Evolutionary conservation across 176 grass and related monocot genomes (phyloP), one percentile per base, ranked within the genome.

Genomic region (Poa annua): DNA sequence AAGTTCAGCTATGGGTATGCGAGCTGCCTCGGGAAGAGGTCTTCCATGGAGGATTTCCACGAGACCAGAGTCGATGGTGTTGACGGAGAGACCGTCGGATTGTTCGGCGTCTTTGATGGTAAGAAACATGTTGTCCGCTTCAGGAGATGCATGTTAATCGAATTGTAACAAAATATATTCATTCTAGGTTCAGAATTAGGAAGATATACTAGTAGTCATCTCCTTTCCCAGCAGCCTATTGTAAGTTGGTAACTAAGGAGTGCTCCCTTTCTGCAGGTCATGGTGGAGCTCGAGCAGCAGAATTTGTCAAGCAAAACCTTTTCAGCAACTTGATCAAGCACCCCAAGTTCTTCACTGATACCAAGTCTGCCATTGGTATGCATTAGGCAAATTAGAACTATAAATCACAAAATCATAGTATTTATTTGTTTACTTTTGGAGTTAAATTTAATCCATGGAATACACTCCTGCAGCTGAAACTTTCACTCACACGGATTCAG

Each of bases 81-180:
- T 16, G 87, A 94, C 22, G 94, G 94, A 17, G 88, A 94, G 74
- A 92, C 89, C 9, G 90, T 97, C 4, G 94, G 94, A 16, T 34
- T 94, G 53, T 97, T 97, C 21, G 94, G 92, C 3, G 94, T 97
- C 12, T 97, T 92, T 65, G 94, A 97, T 56, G 94, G 94, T 97
- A 92, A 62, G 36, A 24, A 92, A 62, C 29, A 24, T 42, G 41
- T 20, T 21, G 49, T 34, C 14, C 50, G 26, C 8, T 25, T 48
- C 7, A 3, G 11, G 10, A 7, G 11, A 53, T 42, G 4, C 38
- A 53, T 42, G 4, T 29, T 50, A 29, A 24, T 14, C 39, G 12
- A 48, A 14, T 22, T 11, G 0, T 20, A 72, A 19, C 20, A 12
- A 35, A 5, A 29, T 1, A 8, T 1, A 8, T 39, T 71, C 2